Percentiles rank a stretch among this genome's conserved stretches.
These are phyloP conservation scores for Ustilago vetiveriae DNA, from an alignment of 1,284 basidiomycete genomes.

Conservation along the genomic window DNA sequence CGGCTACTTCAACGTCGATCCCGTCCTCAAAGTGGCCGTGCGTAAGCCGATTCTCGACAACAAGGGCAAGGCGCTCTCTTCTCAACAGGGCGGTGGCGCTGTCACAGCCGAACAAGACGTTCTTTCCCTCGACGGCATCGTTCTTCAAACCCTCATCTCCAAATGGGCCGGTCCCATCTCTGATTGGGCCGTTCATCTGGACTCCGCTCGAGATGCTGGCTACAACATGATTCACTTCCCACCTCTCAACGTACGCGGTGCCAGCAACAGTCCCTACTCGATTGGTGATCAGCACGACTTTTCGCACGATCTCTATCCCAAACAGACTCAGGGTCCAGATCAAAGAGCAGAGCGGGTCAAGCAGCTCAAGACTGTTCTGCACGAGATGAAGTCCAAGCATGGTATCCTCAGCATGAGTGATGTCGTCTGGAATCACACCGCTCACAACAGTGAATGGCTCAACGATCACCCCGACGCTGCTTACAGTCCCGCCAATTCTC, in stretches of 20 bases:
- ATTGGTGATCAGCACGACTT: slow-evolving; percentile 61
- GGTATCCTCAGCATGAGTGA: slow-evolving; percentile 63
- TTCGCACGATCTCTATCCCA: slow-evolving; percentile 53
- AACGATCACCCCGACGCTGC: slow-evolving; percentile 61
- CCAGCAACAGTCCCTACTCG: slow-evolving; percentile 60
- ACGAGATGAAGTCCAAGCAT: slow-evolving; percentile 49
- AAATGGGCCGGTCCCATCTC: slow-evolving; percentile 63
- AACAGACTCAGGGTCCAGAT: slow-evolving; percentile 16
- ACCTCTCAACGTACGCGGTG: slow-evolving; percentile 58
- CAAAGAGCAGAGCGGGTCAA: slow-evolving; percentile 43
- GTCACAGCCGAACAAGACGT: slow-evolving; percentile 25
- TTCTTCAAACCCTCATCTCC: slow-evolving; percentile 58
- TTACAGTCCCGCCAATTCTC: slow-evolving; percentile 61
- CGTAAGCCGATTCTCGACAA: slow-evolving; percentile 48
- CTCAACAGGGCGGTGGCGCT: slow-evolving; percentile 46
- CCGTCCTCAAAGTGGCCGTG: slow-evolving; percentile 47
- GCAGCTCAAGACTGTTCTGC: slow-evolving; percentile 34
- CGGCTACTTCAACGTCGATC: slow-evolving; percentile 62
- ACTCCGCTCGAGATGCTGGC: slow-evolving; percentile 54
- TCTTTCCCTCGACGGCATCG: slow-evolving; percentile 55
- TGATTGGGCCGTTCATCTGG: slow-evolving; percentile 56
- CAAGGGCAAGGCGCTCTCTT: slow-evolving; percentile 20
- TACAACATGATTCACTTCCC: slow-evolving; percentile 65
- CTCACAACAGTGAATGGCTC: slow-evolving; percentile 58
- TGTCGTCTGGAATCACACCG: slow-evolving; percentile 62